Evolutionary conservation across 345 rosid species (phyloP).

Genomic region (Diplotaxis tenuifolia): DNA sequence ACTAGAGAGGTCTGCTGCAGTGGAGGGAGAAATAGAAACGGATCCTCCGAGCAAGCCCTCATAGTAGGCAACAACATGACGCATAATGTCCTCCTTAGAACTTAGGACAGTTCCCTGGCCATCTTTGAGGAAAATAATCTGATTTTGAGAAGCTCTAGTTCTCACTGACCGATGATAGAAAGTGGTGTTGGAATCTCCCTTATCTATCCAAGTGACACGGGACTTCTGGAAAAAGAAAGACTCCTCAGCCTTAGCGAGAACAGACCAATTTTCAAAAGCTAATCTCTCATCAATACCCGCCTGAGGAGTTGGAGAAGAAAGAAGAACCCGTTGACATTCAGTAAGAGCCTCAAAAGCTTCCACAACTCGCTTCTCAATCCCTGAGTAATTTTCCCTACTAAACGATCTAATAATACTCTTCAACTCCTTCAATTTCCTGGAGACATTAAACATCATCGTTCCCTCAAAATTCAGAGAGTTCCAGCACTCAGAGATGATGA

Average conservation of each 20-base stretch:
- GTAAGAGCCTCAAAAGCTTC: neutral
- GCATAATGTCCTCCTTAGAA: neutral
- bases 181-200: neutral
- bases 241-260: neutral
- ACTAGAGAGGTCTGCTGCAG: neutral
- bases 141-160: neutral
- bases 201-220: neutral
- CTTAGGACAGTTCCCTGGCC: neutral
- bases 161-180: neutral
- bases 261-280: neutral
- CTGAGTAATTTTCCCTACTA: neutral
- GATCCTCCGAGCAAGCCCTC: neutral
- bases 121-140: neutral
- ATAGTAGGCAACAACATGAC: neutral
- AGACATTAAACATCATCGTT: neutral
- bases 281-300: neutral
- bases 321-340: neutral
- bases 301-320: neutral
- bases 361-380: neutral
- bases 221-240: neutral
- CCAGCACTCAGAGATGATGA: neutral
- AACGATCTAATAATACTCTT: neutral
- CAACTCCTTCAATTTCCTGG: neutral
- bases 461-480: neutral
- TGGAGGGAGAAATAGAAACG: neutral